Percentiles rank a stretch among this genome's conserved stretches.
phyloP scores from a whole-genome alignment of 495 filamentous ascomycete genomes.

The Extremus antarcticus region DNA sequence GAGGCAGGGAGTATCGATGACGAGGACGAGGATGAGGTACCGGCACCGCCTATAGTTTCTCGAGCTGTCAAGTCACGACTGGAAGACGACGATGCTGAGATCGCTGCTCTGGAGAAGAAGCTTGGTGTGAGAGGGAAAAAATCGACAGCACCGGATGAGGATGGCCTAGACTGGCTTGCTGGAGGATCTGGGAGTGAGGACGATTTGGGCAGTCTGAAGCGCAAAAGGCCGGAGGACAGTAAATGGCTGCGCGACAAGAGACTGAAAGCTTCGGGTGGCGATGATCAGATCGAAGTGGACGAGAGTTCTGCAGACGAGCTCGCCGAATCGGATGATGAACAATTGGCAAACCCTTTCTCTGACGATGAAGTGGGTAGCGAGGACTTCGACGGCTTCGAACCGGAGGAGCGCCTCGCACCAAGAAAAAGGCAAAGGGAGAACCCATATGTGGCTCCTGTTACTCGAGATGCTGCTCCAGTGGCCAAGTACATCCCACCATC shows the following conservation, averaged over 20 bases:
- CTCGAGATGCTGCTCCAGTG: slow-evolving; percentile 21
- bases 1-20: slow-evolving; percentile 2
- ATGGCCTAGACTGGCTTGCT: slow-evolving; percentile 71
- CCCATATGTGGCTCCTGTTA: slow-evolving; percentile 49
- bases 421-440: slow-evolving; percentile 44
- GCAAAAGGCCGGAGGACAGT: slow-evolving; percentile 44
- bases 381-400: slow-evolving; percentile 22
- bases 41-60: slow-evolving; percentile 7
- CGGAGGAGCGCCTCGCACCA: slow-evolving; percentile 18
- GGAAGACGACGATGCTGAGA: slow-evolving; percentile 70
- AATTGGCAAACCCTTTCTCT: slow-evolving; percentile 17
- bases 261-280: slow-evolving; percentile 41
- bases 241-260: slow-evolving; percentile 53
- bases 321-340: slow-evolving; percentile 23
- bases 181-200: slow-evolving; percentile 45
- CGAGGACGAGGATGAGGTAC: slow-evolving; percentile 1
- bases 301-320: slow-evolving; percentile 16
- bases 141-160: slow-evolving; percentile 68
- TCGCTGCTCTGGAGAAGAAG: slow-evolving; percentile 78
- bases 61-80: slow-evolving; percentile 52
- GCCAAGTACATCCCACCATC: slow-evolving; percentile 84
- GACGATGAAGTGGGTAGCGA: slow-evolving; percentile 17
- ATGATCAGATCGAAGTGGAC: slow-evolving; percentile 14
- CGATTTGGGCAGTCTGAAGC: slow-evolving; percentile 27
- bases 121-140: slow-evolving; percentile 71